Evolutionary conservation across 2,329 filamentous ascomycete genomes (phyloP).

Genomic region (Paecilomyces sp.): DNA sequence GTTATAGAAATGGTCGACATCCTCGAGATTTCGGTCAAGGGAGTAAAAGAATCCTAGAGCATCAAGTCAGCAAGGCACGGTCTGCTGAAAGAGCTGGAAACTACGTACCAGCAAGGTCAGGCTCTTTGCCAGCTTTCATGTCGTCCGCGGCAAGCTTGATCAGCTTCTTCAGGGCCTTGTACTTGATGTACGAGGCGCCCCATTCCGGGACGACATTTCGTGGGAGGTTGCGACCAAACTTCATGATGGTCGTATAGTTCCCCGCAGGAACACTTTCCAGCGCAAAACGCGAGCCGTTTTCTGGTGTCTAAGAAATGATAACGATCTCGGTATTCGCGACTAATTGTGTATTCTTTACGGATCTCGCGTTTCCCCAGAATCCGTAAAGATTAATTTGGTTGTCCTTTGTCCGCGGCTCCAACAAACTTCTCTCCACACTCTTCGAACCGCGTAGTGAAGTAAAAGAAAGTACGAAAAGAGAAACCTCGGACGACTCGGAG

Average conservation of each 20-base stretch:
- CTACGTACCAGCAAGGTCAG: constrained; percentile 80
- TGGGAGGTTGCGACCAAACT: constrained; percentile 43
- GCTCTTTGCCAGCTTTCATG: constrained; percentile 62
- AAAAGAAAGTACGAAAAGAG: background rate
- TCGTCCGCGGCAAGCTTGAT: constrained; percentile 70
- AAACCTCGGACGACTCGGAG: background rate
- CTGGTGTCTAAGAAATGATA: background rate
- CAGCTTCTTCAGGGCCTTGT: constrained; percentile 72
- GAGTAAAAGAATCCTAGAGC: constrained; percentile 86
- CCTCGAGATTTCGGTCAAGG: constrained; percentile 93
- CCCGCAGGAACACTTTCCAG: background rate
- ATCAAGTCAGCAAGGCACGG: constrained; percentile 9
- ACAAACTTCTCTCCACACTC: background rate
- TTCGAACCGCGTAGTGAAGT: background rate
- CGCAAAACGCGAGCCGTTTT: background rate
- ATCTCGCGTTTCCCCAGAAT: background rate
- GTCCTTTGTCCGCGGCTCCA: background rate
- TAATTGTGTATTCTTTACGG: background rate
- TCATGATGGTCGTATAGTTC: constrained; percentile 30
- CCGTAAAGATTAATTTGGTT: background rate
- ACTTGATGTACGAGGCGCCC: constrained; percentile 44
- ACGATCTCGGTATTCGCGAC: background rate
- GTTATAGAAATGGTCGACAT: constrained; percentile 95
- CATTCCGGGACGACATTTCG: constrained; percentile 46
- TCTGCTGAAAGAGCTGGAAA: constrained; percentile 20